Conservation (phyloP, 331 rosid species). For the Phaseolus coccineus region DNA sequence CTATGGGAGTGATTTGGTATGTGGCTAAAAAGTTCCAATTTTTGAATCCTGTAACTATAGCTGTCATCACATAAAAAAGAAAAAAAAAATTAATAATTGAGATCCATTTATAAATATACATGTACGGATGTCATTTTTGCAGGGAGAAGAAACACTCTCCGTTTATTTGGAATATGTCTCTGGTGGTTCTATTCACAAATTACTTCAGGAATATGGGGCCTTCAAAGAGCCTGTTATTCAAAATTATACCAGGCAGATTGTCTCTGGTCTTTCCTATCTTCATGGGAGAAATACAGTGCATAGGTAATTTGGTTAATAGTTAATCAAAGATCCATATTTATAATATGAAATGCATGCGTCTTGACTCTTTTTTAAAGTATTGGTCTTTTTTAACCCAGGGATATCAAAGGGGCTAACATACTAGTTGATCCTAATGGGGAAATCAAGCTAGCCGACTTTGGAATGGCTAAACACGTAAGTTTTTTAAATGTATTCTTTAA, state of each 20-base stretch:
- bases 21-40: conserved; percentile 37
- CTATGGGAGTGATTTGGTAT: conserved; percentile 94
- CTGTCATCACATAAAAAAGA: background rate
- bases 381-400: conserved; percentile 59
- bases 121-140: conserved; percentile 43
- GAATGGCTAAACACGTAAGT: conserved; percentile 97
- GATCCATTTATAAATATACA: conserved; percentile 29
- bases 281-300: conserved; percentile 96
- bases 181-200: conserved; percentile 94
- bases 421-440: conserved; percentile 95
- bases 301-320: conserved; percentile 52
- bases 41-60: conserved; percentile 11
- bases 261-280: conserved; percentile 91
- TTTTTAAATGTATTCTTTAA: conserved; percentile 40
- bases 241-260: conserved; percentile 89
- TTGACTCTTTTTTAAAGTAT: conserved; percentile 28
- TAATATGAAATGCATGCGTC: conserved; percentile 25
- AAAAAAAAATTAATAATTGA: background rate
- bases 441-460: conserved; percentile 96
- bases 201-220: conserved; percentile 92
- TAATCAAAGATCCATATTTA: conserved; percentile 15
- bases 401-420: conserved; percentile 97
- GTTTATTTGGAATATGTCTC: conserved; percentile 93
- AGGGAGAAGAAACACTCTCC: conserved; percentile 88
- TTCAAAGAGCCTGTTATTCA: conserved; percentile 91